Evolutionary conservation across 73 alveolate genomes (phyloP), one percentile per base, ranked within the genome.

Genomic region (Paramecium octaurelia): DNA sequence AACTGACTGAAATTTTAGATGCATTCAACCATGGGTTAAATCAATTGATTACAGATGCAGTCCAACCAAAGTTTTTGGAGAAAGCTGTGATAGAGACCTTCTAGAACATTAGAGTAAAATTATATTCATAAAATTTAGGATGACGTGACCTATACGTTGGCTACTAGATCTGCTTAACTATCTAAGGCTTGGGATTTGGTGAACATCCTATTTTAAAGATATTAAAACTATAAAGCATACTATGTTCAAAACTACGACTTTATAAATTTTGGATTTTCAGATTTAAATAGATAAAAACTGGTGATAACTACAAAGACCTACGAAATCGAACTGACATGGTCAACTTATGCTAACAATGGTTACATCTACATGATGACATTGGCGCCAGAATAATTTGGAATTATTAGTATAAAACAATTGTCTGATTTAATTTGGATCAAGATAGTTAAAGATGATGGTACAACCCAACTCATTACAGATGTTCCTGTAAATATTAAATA

Each of bases 341-440:
- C 87, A 14, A 35, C 36, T 14, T 73, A 73, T 73, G 20, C 87
- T 11, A 8, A 31, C 16, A 73, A 73, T 73, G 68, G 87, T 3
- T 73, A 73, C 23, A 71, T 71, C 18, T 34, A 73, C 16, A 23
- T 73, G 1, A 43, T 38, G 46, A 38, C 87, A 36, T 6, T 73
- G 14, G 87, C 68, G 16, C 68, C 68, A 73, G 87, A 73, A 0
- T 73, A 73, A 73, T 73, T n/a, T 20, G 87, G 87, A 35, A 73
- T 73, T 6, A 64, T 64, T 16, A 64, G 84, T 6, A 20, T 12
- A 10, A 20, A 20, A 34, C 12, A 64, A 12, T 12, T 64, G 5
- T 27, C 84, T 10, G 84, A 64, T 24, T 29, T 64, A 24, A 64
- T 64, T 23, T 64, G 46, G 50, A 64, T 64, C 6, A 42, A 42